These are phyloP conservation scores for Iberis pinnata DNA, from an alignment of 345 rosid species.

Conservation along the genomic window DNA sequence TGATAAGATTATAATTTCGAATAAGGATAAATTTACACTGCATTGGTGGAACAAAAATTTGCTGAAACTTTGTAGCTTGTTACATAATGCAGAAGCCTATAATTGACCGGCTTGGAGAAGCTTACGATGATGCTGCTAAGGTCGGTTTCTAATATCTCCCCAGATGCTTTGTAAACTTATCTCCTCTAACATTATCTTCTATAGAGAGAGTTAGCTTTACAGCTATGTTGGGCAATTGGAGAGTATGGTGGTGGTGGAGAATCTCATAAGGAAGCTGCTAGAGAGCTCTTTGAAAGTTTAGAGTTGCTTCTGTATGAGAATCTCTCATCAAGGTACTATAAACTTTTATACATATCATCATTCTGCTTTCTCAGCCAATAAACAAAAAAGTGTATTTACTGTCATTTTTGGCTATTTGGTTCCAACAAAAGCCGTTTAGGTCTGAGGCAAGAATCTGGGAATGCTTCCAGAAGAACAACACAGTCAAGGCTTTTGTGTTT, in stretches of 20 bases:
- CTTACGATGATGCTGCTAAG: conserved; percentile 83
- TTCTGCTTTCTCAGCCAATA: conserved; percentile 1
- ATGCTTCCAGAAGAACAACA: conserved; percentile 45
- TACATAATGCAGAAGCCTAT: conserved; percentile 74
- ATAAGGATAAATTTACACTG: neutral
- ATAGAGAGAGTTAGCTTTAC: conserved; percentile 82
- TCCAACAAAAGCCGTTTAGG: conserved; percentile 58
- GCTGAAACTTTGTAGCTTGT: neutral
- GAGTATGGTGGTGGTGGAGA: conserved; percentile 94
- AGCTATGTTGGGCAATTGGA: conserved; percentile 96
- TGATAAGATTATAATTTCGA: neutral
- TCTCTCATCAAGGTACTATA: conserved; percentile 66
- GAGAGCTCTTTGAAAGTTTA: conserved; percentile 91
- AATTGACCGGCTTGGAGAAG: conserved; percentile 89
- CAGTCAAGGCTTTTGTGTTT: conserved; percentile 91
- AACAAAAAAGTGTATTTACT: neutral
- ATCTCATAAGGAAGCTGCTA: conserved; percentile 83
- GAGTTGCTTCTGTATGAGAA: conserved; percentile 92
- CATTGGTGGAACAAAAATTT: too few relatives aligned
- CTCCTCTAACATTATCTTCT: conserved; percentile 3
- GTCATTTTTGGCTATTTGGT: conserved; percentile 13
- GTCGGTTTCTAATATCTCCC: conserved; percentile 34
- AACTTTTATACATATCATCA: neutral
- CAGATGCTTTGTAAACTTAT: neutral
- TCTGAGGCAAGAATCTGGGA: conserved; percentile 52